Evolutionary conservation across 2,329 filamentous ascomycete species (phyloP), one percentile per base, ranked within the genome.

Genomic region (Monosporascus sp.): DNA sequence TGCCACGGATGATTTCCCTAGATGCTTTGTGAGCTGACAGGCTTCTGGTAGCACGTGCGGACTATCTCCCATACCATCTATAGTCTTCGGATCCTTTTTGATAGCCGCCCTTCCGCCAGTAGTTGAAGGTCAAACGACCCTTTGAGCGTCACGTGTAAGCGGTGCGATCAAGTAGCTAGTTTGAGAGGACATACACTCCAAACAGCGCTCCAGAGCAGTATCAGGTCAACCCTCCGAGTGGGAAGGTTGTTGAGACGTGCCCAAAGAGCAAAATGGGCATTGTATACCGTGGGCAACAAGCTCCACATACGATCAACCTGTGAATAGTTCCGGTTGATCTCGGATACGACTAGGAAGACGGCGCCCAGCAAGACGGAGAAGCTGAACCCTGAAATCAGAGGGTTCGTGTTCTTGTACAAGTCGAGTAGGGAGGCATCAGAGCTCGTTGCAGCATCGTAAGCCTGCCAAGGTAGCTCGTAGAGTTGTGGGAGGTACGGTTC

Each of bases 291-390:
- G 1, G 94, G 94, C 49, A 99, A 73, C 55, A 99, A 78, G 66
- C 90, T 94, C 94, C 94, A 99, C 62, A 87, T 74, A 48, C 94
- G 84, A 70, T 99, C 94, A 43, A 99, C 87, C 72, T 99, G 94
- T n/a, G 92, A 97, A 70, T 92, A 97, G 71, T 99, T 99, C 65
- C 81, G 82, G 72, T 95, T 97, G 73, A 90, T 72, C 70, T 97
- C 93, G 1, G 91, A 89, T 5, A 84, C 75, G 35, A 93, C 65
- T 24, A 96, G 75, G 63, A 95, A 88, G 27, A 94, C 64, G 5
- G 80, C 79, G 1, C 84, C 84, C n/a, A 96, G 70, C 41, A 84
- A 77, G 18, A 96, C 62, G 3, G 89, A 87, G 50, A 89, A 81
- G 0, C 83, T 86, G 58, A 95, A 79, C 3, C 83, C 88, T 1